Conservation (phyloP, 108 stramenopile species). For the Pseudonitzschia delicatissima region DNA sequence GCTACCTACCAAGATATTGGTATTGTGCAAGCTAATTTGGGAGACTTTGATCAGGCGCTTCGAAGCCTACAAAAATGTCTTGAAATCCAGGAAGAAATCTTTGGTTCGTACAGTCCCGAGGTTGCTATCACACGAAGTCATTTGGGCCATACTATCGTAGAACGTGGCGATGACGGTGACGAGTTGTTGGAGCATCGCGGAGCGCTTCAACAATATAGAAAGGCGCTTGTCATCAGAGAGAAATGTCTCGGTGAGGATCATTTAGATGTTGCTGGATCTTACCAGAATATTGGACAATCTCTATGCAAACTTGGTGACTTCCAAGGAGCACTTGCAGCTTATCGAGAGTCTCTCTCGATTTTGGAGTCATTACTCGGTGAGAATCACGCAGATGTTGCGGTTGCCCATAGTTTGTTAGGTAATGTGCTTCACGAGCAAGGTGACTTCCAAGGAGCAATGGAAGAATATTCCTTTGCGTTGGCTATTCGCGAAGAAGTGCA, state of each 20-base stretch:
- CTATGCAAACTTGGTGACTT: slow-evolving; percentile 39
- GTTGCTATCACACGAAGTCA: slow-evolving; percentile 44
- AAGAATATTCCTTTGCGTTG: slow-evolving; percentile 33
- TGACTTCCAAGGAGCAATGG: slow-evolving; percentile 41
- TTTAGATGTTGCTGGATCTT: slow-evolving; percentile 36
- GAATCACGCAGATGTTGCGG: slow-evolving; percentile 43
- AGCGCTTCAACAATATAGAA: slow-evolving; percentile 42
- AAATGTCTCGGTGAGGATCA: slow-evolving; percentile 38
- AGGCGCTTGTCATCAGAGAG: slow-evolving; percentile 42
- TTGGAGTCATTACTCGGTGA: slow-evolving; percentile 35
- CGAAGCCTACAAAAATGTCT: slow-evolving; percentile 33
- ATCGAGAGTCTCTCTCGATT: slow-evolving; percentile 39
- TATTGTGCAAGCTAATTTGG: slow-evolving; percentile 24
- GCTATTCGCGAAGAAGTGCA: slow-evolving; percentile 35
- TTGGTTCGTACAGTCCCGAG: slow-evolving; percentile 36
- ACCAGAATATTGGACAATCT: slow-evolving; percentile 37
- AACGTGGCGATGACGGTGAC: slow-evolving; percentile 32
- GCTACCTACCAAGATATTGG: slow-evolving; percentile 39
- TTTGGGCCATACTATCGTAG: slow-evolving; percentile 30
- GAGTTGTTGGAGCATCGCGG: slow-evolving; percentile 35
- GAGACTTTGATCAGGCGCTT: slow-evolving; percentile 28
- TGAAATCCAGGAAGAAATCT: slow-evolving; percentile 35
- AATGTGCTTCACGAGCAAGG: slow-evolving; percentile 37
- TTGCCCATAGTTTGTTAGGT: slow-evolving; percentile 29
- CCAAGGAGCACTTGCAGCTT: slow-evolving; percentile 38